These are phyloP conservation scores for Metarhizium guizhouense DNA, from an alignment of 2,329 filamentous ascomycete species.

Conservation along the genomic window DNA sequence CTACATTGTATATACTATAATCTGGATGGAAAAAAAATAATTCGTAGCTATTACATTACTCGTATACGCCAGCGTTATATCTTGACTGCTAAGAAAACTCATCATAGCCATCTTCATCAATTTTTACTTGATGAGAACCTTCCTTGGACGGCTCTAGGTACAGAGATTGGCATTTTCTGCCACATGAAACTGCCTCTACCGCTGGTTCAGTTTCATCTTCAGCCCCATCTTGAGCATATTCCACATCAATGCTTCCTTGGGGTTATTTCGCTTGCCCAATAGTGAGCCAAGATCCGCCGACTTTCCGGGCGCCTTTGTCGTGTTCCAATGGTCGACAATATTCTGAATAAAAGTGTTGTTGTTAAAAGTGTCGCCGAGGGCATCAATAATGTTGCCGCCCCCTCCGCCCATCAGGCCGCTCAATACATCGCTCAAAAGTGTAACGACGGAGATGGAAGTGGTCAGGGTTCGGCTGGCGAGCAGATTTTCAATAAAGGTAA, in stretches of 20 bases:
- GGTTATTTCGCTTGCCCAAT: not conserved
- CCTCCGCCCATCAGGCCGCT: constrained; percentile 23
- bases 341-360: constrained; percentile 30
- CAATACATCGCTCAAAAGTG: constrained; percentile 27
- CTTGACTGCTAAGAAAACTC: too few species aligned
- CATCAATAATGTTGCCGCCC: constrained; percentile 16
- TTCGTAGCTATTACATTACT: not conserved
- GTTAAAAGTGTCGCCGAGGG: constrained; percentile 28
- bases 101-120: too few species aligned
- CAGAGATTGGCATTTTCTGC: not conserved
- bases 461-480: constrained; percentile 29
- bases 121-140: too few species aligned
- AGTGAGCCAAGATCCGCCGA: not conserved
- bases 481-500: constrained; percentile 34
- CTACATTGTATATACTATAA: not conserved
- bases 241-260: constrained; percentile 8
- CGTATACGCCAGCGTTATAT: not conserved
- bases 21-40: not conserved
- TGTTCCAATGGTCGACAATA: constrained; percentile 26
- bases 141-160: too few species aligned
- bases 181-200: not conserved
- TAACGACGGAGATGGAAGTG: constrained; percentile 27
- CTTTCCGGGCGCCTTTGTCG: constrained; percentile 5
- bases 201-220: constrained; percentile 5
- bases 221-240: constrained; percentile 8